Percentiles rank a stretch among this genome's conserved stretches.
These are phyloP conservation scores for Fusarium annulatum DNA, from an alignment of 2,329 filamentous ascomycete species.

Conservation along the genomic window DNA sequence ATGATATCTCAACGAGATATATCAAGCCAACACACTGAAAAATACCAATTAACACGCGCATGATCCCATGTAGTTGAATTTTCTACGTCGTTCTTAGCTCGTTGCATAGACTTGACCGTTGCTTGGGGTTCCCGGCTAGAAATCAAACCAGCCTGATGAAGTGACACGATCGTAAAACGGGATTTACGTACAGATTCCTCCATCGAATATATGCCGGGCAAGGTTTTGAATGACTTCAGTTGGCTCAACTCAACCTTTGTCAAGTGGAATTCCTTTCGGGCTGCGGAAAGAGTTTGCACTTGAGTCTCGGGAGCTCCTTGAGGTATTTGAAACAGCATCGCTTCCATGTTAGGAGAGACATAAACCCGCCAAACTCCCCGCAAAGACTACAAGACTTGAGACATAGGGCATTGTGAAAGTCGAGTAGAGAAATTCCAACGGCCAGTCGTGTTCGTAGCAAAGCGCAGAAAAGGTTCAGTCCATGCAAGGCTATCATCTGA, in stretches of 20 bases:
- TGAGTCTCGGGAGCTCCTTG: not conserved
- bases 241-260: not conserved
- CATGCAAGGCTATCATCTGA: conserved; percentile 39
- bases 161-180: not conserved
- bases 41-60: too few relatives aligned
- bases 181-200: not conserved
- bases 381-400: conserved; percentile 46
- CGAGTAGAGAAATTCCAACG: conserved; percentile 36
- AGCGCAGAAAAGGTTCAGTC: conserved; percentile 49
- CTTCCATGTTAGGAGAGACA: conserved; percentile 43
- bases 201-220: not conserved
- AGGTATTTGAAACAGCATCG: conserved; percentile 48
- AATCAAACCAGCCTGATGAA: not conserved
- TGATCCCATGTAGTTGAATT: not conserved
- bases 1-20: too few relatives aligned
- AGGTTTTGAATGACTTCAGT: not conserved
- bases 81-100: not conserved
- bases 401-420: conserved; percentile 45
- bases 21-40: too few relatives aligned
- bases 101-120: fast-evolving
- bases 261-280: not conserved
- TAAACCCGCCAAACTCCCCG: conserved; percentile 40
- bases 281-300: not conserved
- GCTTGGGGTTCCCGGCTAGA: fast-evolving
- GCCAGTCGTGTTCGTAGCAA: conserved; percentile 48